phyloP scores from a whole-genome alignment of 306 rosid species.

The Prosopis cineraria region DNA sequence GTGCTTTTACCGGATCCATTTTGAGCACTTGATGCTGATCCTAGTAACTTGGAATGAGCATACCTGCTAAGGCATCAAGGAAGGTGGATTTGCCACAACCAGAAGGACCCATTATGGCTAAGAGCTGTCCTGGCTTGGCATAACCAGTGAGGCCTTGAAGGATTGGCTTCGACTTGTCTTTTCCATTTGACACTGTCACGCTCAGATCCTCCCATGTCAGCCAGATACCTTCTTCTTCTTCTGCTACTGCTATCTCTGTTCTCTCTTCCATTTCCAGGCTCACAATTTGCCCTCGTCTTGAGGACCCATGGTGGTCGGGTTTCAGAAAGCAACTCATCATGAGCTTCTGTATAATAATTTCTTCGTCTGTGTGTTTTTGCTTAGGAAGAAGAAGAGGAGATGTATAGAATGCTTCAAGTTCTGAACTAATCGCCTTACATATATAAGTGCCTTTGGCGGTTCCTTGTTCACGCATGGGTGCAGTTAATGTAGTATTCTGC shows the following conservation, averaged over 20 bases:
- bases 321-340: constrained; percentile 7
- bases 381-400: not conserved
- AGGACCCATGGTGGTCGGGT: not conserved
- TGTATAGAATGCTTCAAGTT: not conserved
- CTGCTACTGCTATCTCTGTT: not conserved
- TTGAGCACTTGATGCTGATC: no score
- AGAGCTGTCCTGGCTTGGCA: constrained; percentile 51
- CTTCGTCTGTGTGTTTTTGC: not conserved
- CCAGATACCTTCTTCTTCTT: constrained; percentile 27
- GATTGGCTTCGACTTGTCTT: constrained; percentile 32
- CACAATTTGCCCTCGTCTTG: not conserved
- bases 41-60: no score
- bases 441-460: not conserved
- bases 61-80: constrained; percentile 62
- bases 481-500: no score
- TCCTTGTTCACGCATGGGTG: not conserved
- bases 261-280: not conserved
- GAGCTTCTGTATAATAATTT: no score
- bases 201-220: constrained; percentile 54
- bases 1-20: no score
- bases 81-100: constrained; percentile 67
- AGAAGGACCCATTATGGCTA: constrained; percentile 68
- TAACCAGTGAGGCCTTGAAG: constrained; percentile 49
- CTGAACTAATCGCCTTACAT: not conserved
- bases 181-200: constrained; percentile 36